phyloP scores from a whole-genome alignment of 345 rosid genomes.

The Lepidium africanum region DNA sequence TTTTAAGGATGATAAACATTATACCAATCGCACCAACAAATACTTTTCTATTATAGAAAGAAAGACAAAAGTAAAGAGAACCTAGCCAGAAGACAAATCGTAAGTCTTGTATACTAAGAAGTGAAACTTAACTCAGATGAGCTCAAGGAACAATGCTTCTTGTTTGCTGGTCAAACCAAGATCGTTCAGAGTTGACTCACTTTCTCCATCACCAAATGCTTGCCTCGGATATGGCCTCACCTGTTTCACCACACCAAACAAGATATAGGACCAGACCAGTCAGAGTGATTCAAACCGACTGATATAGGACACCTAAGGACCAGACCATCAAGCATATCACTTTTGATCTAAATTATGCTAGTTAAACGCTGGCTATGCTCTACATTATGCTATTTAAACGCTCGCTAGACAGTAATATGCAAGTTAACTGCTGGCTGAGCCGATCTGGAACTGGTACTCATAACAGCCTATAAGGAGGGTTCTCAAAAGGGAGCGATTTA shows the following conservation, averaged over 20 bases:
- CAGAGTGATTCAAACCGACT: too few relatives aligned
- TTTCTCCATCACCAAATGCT: slow-evolving; percentile 80
- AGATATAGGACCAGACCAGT: too few relatives aligned
- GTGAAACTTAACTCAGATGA: slow-evolving; percentile 34
- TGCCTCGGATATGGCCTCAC: slow-evolving; percentile 98
- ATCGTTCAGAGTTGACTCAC: slow-evolving; percentile 55
- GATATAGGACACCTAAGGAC: background rate
- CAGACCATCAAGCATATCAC: background rate
- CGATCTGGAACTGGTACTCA: background rate
- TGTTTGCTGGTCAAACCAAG: slow-evolving; percentile 91
- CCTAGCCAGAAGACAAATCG: slow-evolving; percentile 9
- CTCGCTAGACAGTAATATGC: background rate
- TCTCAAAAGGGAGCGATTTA: background rate
- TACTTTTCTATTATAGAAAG: slow-evolving; percentile 1
- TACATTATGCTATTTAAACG: background rate
- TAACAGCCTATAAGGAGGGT: background rate
- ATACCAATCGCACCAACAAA: slow-evolving; percentile 3
- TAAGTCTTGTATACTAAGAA: background rate
- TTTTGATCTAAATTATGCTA: background rate
- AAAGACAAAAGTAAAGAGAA: background rate
- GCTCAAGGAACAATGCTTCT: slow-evolving; percentile 94
- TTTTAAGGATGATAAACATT: background rate
- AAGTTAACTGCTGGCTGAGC: background rate
- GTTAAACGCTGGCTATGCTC: background rate
- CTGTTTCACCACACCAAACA: slow-evolving; percentile 40